Base-by-base conservation (phyloP, 148 eudicot species). In the Dysphania ambrosioides region DNA sequence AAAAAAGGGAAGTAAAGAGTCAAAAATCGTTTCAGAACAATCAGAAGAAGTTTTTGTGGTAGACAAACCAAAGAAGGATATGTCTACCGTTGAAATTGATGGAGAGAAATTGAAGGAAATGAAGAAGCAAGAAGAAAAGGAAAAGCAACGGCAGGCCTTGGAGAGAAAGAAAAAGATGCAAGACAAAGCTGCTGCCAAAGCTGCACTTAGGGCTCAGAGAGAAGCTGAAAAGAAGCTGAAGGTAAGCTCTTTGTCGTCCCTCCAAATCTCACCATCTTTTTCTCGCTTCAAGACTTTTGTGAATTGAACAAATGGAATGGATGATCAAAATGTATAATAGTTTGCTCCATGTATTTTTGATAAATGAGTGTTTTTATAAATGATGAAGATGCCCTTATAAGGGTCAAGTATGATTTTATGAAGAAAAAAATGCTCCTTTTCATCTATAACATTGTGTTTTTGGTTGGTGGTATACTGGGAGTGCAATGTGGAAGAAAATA, bases 141-240 rank as follows among this genome's bases (percentile, higher is more conserved):
- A 82, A 68, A 94, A 94, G 65, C 90, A 88, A 70, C 85, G 83
- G 72, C 88, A 77, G 58, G 97, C 98, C 19, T 64, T 86, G 82
- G 97, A 90, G 79, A 88, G 98, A 82, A 94, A 92, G 93, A 92
- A 85, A 82, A 92, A 88, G 81, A 75, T 82, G 83, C 89, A 90
- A 4, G 98, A 90, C 82, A 94, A 90, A 88, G 87, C 92, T 8
- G 93, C 93, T 9, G 88, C 90, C 8, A 95, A 91, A 86, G 98
- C 98, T 6, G 91, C 88, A 75, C 76, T 83, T 9, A 88, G 86
- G 76, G 91, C 97, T 68, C 93, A 92, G 78, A 94, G 92, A 83
- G 96, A 94, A 79, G 97, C 98, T 73, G 97, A 91, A 70, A 91
- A 91, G 89, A 94, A 94, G 86, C 88, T 80, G 35, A 94, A 90